These are phyloP conservation scores for Lenzites betulinus DNA, from an alignment of 768 basidiomycete genomes.

Conservation along the genomic window DNA sequence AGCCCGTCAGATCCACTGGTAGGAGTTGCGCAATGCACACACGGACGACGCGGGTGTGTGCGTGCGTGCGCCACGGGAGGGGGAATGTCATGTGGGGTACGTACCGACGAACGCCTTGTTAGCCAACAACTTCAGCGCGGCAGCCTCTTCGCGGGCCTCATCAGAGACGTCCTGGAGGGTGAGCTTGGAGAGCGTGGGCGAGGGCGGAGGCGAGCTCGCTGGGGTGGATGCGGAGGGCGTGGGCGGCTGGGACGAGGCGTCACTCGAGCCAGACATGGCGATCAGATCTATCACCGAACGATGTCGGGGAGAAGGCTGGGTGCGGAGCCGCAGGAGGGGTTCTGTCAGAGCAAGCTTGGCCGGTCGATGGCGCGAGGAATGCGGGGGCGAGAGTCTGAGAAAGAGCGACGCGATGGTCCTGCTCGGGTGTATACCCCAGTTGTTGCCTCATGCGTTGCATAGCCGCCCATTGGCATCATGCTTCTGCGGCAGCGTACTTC, in stretches of 20 bases:
- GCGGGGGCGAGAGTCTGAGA: constrained; percentile 1
- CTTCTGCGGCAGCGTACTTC: no score
- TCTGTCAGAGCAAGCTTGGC: not conserved
- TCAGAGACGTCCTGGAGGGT: constrained; percentile 63
- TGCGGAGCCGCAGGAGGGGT: not conserved
- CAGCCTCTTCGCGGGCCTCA: constrained; percentile 67
- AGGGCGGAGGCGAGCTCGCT: constrained; percentile 55
- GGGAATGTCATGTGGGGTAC: constrained; percentile 25
- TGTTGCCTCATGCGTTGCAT: no score
- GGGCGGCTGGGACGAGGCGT: constrained; percentile 36
- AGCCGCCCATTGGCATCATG: no score
- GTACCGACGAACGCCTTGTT: constrained; percentile 84
- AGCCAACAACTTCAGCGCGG: constrained; percentile 77
- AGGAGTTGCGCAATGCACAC: no score
- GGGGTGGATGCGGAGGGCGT: constrained; percentile 53
- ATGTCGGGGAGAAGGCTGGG: not conserved
- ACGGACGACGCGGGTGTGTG: no score
- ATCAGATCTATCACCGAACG: constrained; percentile 8
- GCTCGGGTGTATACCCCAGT: no score
- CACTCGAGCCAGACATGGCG: constrained; percentile 25
- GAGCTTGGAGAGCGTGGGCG: constrained; percentile 57
- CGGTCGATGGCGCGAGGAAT: not conserved
- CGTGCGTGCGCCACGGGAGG: not conserved
- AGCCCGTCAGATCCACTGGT: not conserved
- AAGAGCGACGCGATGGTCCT: not conserved